Conservation (phyloP, 306 rosid species). For the Acmispon strigosus region DNA sequence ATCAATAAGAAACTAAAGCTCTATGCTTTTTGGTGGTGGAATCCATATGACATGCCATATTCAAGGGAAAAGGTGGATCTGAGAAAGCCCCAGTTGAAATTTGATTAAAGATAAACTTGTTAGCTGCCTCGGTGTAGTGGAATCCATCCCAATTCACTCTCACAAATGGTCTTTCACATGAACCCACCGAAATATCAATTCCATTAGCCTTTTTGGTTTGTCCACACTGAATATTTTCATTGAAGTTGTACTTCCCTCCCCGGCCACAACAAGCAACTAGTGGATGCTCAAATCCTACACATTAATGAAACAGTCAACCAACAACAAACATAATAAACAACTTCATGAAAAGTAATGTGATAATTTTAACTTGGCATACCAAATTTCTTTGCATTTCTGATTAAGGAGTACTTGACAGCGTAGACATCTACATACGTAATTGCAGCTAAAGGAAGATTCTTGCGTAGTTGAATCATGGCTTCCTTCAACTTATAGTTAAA, state of each 20-base stretch:
- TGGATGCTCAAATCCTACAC: conserved; percentile 48
- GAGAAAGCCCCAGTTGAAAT: conserved; percentile 47
- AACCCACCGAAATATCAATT: conserved; percentile 31
- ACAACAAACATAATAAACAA: not conserved
- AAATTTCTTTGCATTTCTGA: conserved; percentile 26
- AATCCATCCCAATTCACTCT: conserved; percentile 48
- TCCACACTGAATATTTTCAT: conserved; percentile 12
- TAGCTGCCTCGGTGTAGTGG: conserved; percentile 55
- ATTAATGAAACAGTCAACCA: not conserved
- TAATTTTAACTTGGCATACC: conserved; percentile 30
- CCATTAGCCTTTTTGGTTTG: conserved; percentile 8
- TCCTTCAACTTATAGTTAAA: conserved; percentile 54
- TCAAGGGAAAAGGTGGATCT: conserved; percentile 27
- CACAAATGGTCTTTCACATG: conserved; percentile 22
- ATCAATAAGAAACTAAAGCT: too few species aligned
- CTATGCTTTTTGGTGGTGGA: not conserved
- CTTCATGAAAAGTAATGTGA: not conserved
- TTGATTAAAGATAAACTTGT: conserved; percentile 23
- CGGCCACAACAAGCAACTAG: conserved; percentile 47
- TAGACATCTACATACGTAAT: conserved; percentile 63
- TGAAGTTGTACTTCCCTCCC: conserved; percentile 47
- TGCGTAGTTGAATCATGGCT: conserved; percentile 30
- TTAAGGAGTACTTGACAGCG: conserved; percentile 32
- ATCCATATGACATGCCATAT: conserved; percentile 27
- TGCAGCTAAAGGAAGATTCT: conserved; percentile 42